A percentile compares a stretch with the other conserved stretches of the same genome.
phyloP scores from a whole-genome alignment of 805 yeast species.

The Candida insectorum region DNA sequence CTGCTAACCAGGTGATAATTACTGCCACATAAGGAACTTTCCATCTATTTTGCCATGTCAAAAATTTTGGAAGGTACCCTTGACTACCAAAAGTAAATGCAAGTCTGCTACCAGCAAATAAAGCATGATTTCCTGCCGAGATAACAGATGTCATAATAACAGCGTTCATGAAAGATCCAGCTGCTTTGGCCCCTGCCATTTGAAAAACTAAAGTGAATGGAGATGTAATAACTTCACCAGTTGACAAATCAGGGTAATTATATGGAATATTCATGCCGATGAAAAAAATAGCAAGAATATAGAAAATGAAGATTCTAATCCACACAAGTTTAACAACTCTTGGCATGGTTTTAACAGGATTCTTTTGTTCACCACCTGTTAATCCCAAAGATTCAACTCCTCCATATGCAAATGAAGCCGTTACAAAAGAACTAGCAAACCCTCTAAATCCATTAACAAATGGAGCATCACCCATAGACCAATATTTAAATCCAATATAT shows the following conservation, averaged over 20 bases:
- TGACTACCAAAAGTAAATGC: conserved; percentile 49
- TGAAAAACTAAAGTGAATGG: conserved; percentile 44
- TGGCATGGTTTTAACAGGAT: conserved; percentile 28
- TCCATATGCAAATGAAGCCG: conserved; percentile 52
- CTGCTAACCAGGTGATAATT: conserved; percentile 47
- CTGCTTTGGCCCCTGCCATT: conserved; percentile 40
- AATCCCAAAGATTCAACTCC: conserved; percentile 42
- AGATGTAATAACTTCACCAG: conserved; percentile 27
- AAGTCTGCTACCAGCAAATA: conserved; percentile 49
- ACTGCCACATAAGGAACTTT: conserved; percentile 51
- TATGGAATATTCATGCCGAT: conserved; percentile 42
- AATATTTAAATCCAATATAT: conserved; percentile 42
- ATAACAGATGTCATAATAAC: conserved; percentile 53
- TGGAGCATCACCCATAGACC: conserved; percentile 50
- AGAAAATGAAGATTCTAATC: conserved; percentile 31
- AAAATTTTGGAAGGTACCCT: conserved; percentile 43
- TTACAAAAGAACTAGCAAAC: conserved; percentile 47
- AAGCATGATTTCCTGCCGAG: conserved; percentile 54
- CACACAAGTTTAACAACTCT: conserved; percentile 29
- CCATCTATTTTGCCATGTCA: conserved; percentile 40
- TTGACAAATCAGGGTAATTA: conserved; percentile 30
- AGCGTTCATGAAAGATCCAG: conserved; percentile 48
- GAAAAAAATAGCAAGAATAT: conserved; percentile 35
- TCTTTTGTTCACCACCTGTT: conserved; percentile 32
- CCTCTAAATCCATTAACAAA: conserved; percentile 51